phyloP scores from a whole-genome alignment of 2,329 filamentous ascomycete species.

The Alternaria brassicae region DNA sequence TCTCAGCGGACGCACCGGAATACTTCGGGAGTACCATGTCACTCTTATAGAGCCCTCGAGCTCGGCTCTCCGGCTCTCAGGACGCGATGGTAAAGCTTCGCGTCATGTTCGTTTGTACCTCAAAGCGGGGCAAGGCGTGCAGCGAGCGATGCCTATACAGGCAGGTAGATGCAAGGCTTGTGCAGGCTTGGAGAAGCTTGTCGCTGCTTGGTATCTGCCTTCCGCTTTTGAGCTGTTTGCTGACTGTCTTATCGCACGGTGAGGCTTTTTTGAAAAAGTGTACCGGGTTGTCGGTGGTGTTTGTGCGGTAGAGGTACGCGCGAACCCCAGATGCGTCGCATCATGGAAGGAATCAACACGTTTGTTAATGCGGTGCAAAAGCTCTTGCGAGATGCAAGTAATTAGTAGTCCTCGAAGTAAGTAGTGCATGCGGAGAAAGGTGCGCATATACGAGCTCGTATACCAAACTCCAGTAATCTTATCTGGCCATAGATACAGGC shows the following conservation, averaged over 20 bases:
- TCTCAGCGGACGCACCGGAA: not conserved
- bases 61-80: not conserved
- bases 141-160: constrained; percentile 15
- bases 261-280: not conserved
- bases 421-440: not conserved
- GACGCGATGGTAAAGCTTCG: not conserved
- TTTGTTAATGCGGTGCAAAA: not conserved
- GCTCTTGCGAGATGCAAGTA: not conserved
- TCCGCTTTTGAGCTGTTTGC: not conserved
- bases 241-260: not conserved
- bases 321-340: not conserved
- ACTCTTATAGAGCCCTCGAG: constrained; percentile 4
- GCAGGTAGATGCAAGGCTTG: constrained; percentile 27
- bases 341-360: not conserved
- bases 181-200: constrained; percentile 26
- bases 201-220: constrained; percentile 17
- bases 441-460: not conserved
- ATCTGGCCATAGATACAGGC: not conserved
- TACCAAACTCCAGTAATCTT: not conserved
- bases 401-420: not conserved
- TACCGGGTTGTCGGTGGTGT: not conserved
- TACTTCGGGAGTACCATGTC: not conserved
- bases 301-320: not conserved
- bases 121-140: constrained; percentile 13
- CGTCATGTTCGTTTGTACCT: constrained; percentile 16